These are phyloP conservation scores for Suillus fuscotomentosus DNA, from an alignment of 768 basidiomycete species.

Conservation along the genomic window DNA sequence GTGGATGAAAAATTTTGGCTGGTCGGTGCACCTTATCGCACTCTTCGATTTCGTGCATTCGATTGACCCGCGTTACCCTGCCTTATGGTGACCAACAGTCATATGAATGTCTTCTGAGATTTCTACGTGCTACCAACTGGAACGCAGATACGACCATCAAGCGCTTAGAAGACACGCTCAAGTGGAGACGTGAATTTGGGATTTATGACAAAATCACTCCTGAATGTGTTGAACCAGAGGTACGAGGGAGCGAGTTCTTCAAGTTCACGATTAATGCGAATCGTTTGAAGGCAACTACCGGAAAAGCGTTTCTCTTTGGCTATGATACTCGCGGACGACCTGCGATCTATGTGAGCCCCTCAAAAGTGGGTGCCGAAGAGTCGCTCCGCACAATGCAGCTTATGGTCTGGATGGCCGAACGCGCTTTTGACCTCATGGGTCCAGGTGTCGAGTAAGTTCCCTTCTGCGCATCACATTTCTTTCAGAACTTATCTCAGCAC, in stretches of 20 bases:
- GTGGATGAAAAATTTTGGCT: slow-evolving; percentile 82
- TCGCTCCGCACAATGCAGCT: slow-evolving; percentile 66
- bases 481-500: not conserved
- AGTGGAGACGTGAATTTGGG: slow-evolving; percentile 81
- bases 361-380: slow-evolving; percentile 76
- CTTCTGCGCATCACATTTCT: not conserved
- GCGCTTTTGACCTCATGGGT: slow-evolving; percentile 73
- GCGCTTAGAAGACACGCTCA: slow-evolving; percentile 70
- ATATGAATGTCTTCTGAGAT: slow-evolving; percentile 74
- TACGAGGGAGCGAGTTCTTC: slow-evolving; percentile 25
- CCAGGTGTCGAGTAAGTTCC: slow-evolving; percentile 74
- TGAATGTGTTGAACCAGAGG: slow-evolving; percentile 72
- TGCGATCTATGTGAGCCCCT: slow-evolving; percentile 64
- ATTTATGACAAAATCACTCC: slow-evolving; percentile 62
- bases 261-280: not conserved
- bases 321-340: slow-evolving; percentile 68
- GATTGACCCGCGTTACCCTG: slow-evolving; percentile 7
- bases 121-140: slow-evolving; percentile 80
- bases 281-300: slow-evolving; percentile 61
- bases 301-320: slow-evolving; percentile 78
- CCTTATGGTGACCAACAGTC: slow-evolving; percentile 31
- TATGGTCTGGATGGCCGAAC: slow-evolving; percentile 79
- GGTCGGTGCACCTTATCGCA: slow-evolving; percentile 33
- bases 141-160: slow-evolving; percentile 53
- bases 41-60: not conserved